Evolutionary conservation across 164 flowering plant genomes (phyloP), one percentile per base, ranked within the genome.

Genomic region (Protea cynaroides): DNA sequence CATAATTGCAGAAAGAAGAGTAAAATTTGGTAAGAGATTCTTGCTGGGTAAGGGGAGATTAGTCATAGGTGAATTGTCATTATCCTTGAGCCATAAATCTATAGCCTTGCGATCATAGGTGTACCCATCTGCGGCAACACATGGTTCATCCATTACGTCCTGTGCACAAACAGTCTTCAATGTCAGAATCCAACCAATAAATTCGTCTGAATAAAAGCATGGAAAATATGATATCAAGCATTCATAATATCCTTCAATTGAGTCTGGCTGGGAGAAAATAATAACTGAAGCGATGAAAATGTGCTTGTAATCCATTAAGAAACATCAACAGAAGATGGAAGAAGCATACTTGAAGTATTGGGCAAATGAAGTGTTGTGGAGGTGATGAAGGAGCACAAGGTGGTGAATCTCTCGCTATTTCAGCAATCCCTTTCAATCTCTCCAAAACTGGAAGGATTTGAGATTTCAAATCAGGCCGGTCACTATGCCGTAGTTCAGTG

Each of bases 101-200:
- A 89, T 0, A 92, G 34, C 34, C 5, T 29, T 29, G 34, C 34
- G 34, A 29, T 29, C 34, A 29, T 29, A 29, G 4, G 34, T 89
- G 72, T 84, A 92, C 3, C 97, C 97, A 75, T 92, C 97, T 8
- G 88, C 81, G 56, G 97, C 92, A 62, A 92, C 92, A 75, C 86
- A 84, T 14, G 96, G 96, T 40, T 89, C 91, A 8, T 65, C 65
- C 97, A 89, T 91, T 11, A 89, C 80, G 56, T 84, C 96, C 97
- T 91, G 84, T 38, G 71, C 7, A 57, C 23, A 29, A 29, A 29
- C 34, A 29, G 5, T 29, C 34, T 29, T 29, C 34, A 29, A 29
- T 29, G 34, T 29, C 34, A 29, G 5, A 29, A 3, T 29, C 34
- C 34, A 29, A 29, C 34, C 34, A 29, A 29, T 29, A 29, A 29